Evolutionary conservation across 305 asterid species (phyloP).

Genomic region (Coffea humblotiana): DNA sequence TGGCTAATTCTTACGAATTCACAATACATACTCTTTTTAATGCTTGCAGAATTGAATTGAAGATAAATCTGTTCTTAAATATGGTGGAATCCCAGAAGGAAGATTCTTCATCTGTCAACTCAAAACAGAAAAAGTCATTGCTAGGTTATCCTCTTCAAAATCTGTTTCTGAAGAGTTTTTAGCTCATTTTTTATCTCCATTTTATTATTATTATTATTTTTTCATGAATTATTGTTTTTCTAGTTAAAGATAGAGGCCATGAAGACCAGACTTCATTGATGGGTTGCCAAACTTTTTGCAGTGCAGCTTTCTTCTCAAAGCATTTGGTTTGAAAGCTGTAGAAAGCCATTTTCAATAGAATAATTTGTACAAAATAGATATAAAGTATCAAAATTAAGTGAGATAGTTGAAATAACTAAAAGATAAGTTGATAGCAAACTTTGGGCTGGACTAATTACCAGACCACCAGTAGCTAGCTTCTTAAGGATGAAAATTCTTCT

Average conservation of each 20-base stretch:
- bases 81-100: conserved; percentile 61
- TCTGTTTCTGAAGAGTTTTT: conserved; percentile 8
- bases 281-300: background rate
- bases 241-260: background rate
- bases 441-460: background rate
- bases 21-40: background rate
- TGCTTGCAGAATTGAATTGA: conserved; percentile 25
- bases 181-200: background rate
- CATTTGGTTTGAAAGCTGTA: background rate
- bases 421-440: background rate
- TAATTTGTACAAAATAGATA: background rate
- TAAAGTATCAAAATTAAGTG: background rate
- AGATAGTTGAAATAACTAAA: background rate
- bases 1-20: background rate
- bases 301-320: background rate
- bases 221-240: background rate
- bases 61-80: conserved; percentile 22
- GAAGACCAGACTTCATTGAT: background rate
- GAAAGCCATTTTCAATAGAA: background rate
- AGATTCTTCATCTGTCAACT: conserved; percentile 35
- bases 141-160: conserved; percentile 48
- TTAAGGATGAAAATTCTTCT: background rate
- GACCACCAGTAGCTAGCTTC: background rate
- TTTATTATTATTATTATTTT: background rate
- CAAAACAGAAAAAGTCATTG: conserved; percentile 47